These are phyloP conservation scores for Russula lepida DNA, from an alignment of 768 basidiomycete genomes.

Conservation along the genomic window DNA sequence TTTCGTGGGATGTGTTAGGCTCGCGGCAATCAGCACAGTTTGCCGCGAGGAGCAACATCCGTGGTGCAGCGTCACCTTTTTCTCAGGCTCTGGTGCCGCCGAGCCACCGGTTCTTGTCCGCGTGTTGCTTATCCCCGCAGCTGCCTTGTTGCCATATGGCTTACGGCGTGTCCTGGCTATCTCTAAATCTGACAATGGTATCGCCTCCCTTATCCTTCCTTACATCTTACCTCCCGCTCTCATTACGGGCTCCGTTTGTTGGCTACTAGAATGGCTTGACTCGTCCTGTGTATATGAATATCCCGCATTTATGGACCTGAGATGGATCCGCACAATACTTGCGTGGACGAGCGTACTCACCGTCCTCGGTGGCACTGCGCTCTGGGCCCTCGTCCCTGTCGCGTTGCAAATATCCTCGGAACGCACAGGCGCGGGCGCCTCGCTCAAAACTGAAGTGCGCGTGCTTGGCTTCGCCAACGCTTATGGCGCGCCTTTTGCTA, in stretches of 20 bases:
- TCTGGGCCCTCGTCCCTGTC: conserved; percentile 70
- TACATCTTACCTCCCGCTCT: conserved; percentile 51
- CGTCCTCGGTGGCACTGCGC: conserved; percentile 41
- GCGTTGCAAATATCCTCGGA: conserved; percentile 56
- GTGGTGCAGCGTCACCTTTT: conserved; percentile 86
- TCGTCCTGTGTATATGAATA: conserved; percentile 33
- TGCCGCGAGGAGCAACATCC: conserved; percentile 94
- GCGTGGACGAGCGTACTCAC: conserved; percentile 48
- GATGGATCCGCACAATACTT: conserved; percentile 48
- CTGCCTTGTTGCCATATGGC: conserved; percentile 47
- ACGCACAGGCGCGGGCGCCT: conserved; percentile 6
- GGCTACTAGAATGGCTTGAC: conserved; percentile 79
- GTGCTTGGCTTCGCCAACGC: conserved; percentile 86
- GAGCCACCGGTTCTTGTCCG: conserved; percentile 55
- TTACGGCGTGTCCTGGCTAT: conserved; percentile 51
- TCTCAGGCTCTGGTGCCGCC: conserved; percentile 59
- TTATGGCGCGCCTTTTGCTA: conserved; percentile 78
- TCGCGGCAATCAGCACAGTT: conserved; percentile 76
- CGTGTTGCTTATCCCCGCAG: conserved; percentile 45
- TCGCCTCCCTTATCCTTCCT: conserved; percentile 57
- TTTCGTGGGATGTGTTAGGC: conserved; percentile 58
- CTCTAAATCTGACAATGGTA: conserved; percentile 66
- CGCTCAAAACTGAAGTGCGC: conserved; percentile 39
- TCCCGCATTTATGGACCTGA: conserved; percentile 33
- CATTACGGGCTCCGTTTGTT: conserved; percentile 52